A percentile compares a stretch with the other conserved stretches of the same genome.
phyloP scores from a whole-genome alignment of 2,329 filamentous ascomycete species.

The Penicillium sp. region DNA sequence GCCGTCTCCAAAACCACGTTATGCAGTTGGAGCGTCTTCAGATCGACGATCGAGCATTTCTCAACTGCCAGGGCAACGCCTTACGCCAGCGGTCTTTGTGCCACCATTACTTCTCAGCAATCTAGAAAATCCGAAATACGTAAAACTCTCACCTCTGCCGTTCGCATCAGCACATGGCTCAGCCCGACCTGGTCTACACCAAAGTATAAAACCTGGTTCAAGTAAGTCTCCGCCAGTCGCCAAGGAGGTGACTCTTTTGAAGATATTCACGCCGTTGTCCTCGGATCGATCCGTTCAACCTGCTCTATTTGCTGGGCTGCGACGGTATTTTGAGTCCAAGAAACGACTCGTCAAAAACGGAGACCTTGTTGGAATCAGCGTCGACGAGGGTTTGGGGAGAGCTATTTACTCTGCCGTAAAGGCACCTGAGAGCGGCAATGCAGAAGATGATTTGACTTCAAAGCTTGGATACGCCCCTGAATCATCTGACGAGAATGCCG shows the following conservation, averaged over 20 bases:
- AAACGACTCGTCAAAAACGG: conserved; percentile 78
- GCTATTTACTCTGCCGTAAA: conserved; percentile 68
- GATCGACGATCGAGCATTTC: conserved; percentile 54
- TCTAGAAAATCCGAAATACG: conserved; percentile 70
- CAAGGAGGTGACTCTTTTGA: conserved; percentile 79
- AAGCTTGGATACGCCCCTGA: conserved; percentile 34
- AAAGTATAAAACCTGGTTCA: conserved; percentile 38
- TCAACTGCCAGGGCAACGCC: conserved; percentile 40
- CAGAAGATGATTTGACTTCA: conserved; percentile 65
- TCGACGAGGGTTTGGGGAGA: conserved; percentile 80
- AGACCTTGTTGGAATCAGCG: conserved; percentile 81
- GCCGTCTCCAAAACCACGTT: conserved; percentile 51
- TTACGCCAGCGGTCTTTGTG: conserved; percentile 65
- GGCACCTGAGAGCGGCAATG: conserved; percentile 54
- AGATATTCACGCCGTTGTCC: conserved; percentile 83
- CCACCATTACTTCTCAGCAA: conserved; percentile 88
- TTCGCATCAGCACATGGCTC: conserved; percentile 45
- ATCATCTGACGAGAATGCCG: conserved; percentile 20
- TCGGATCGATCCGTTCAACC: conserved; percentile 82
- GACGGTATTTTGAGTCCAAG: conserved; percentile 80
- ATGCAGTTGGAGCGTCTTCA: conserved; percentile 49
- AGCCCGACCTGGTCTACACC: conserved; percentile 56
- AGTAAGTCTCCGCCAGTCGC: conserved; percentile 55
- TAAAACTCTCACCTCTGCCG: conserved; percentile 66
- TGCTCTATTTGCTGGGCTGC: conserved; percentile 79